A percentile compares a stretch with the other conserved stretches of the same genome.
phyloP scores from a whole-genome alignment of 352 stramenopile species.

The Pythium chondricola region DNA sequence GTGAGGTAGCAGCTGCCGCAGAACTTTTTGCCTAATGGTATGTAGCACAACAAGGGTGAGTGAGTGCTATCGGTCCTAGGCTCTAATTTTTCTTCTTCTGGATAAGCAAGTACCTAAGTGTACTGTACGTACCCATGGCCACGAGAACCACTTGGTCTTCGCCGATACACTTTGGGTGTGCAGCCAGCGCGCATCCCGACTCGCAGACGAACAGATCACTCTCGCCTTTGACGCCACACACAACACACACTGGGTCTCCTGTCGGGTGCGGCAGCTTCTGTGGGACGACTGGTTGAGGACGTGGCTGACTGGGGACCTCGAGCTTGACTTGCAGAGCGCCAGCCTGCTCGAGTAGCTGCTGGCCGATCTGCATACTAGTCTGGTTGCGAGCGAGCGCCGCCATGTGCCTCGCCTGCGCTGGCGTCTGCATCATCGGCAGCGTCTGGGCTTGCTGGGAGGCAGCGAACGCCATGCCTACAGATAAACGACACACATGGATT shows the following conservation, averaged over 20 bases:
- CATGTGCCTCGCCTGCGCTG: no score
- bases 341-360: no score
- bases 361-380: no score
- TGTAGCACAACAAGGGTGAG: no score
- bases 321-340: no score
- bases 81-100: no score
- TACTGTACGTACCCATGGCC: not conserved
- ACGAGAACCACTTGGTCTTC: constrained; percentile 40
- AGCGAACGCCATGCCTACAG: no score
- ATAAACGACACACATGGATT: no score
- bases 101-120: not conserved
- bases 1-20: constrained; percentile 72
- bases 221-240: constrained; percentile 46
- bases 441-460: no score
- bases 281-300: not conserved
- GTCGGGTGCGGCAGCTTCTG: constrained; percentile 6
- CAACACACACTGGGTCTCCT: constrained; percentile 27
- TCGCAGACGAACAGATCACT: constrained; percentile 50
- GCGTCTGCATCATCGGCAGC: no score
- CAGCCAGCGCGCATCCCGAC: constrained; percentile 50
- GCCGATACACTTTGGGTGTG: constrained; percentile 52
- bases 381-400: no score
- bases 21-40: constrained; percentile 39
- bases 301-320: not conserved
- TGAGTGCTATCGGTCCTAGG: no score